These are phyloP conservation scores for Daphne laureola DNA, from an alignment of 441 rosid species.

Conservation along the genomic window DNA sequence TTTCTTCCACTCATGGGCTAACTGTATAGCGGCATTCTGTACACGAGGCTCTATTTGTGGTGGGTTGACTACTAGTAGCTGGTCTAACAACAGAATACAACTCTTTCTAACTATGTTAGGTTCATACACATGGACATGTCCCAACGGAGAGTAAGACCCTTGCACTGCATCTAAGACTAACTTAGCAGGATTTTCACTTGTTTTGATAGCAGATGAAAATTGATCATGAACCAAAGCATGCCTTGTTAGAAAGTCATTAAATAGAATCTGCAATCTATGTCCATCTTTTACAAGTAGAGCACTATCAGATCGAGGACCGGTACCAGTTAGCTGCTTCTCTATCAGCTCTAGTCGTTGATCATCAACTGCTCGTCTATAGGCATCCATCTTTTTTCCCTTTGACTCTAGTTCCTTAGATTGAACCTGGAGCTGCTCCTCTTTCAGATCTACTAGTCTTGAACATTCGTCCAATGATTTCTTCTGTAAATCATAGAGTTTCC, in stretches of 20 bases:
- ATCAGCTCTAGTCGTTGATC: too few species aligned
- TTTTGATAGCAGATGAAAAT: not conserved
- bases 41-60: slow-evolving; percentile 20
- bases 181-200: slow-evolving; percentile 15
- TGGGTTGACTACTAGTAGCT: slow-evolving; percentile 22
- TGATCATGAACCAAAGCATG: not conserved
- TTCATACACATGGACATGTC: slow-evolving; percentile 13
- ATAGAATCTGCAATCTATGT: not conserved
- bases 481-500: too few species aligned
- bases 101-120: slow-evolving; percentile 23
- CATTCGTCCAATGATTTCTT: too few species aligned
- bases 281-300: not conserved
- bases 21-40: slow-evolving; percentile 27
- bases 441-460: too few species aligned
- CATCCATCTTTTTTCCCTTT: too few species aligned
- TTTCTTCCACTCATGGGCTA: slow-evolving; percentile 32
- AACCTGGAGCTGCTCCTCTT: too few species aligned
- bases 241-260: not conserved
- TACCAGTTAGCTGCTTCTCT: slow-evolving; percentile 18
- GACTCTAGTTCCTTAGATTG: too few species aligned
- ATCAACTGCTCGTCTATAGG: too few species aligned
- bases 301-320: not conserved
- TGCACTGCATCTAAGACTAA: slow-evolving; percentile 21
- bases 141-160: slow-evolving; percentile 17
- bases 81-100: slow-evolving; percentile 28